Percentiles rank a stretch among this genome's conserved stretches.
phyloP scores from a whole-genome alignment of 1,284 basidiomycete genomes.

The Trichosporon asahii region DNA sequence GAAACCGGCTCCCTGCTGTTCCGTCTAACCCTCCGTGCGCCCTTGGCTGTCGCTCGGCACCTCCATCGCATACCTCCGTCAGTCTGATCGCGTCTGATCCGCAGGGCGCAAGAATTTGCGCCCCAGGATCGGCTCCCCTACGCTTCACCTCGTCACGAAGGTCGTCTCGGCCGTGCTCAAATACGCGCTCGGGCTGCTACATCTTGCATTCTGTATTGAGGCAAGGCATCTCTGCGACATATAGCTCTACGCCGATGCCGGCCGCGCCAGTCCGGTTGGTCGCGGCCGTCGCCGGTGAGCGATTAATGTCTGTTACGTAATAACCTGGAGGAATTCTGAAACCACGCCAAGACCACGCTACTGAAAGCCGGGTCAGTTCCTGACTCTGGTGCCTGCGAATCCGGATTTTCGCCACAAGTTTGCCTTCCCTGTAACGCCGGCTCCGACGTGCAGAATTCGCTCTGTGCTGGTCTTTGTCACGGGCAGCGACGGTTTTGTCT shows the following conservation, averaged over 20 bases:
- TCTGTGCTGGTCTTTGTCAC: background rate
- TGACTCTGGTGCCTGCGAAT: conserved; percentile 5
- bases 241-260: background rate
- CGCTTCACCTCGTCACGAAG: background rate
- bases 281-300: background rate
- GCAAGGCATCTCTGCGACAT: background rate
- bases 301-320: background rate
- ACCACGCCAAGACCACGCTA: conserved; percentile 5
- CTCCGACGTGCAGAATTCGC: background rate
- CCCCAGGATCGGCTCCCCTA: no score
- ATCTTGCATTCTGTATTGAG: background rate
- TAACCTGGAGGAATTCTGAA: background rate
- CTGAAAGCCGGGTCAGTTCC: background rate
- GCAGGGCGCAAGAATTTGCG: no score
- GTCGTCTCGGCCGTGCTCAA: background rate
- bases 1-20: background rate
- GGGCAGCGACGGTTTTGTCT: background rate
- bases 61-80: background rate
- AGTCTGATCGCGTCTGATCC: background rate
- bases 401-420: conserved; percentile 3
- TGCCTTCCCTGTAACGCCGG: background rate
- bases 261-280: background rate
- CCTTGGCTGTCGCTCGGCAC: background rate
- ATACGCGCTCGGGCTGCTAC: background rate
- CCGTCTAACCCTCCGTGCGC: background rate